Conservation (phyloP, 257 asterid genomes). For the Solanum chmielewskii region DNA sequence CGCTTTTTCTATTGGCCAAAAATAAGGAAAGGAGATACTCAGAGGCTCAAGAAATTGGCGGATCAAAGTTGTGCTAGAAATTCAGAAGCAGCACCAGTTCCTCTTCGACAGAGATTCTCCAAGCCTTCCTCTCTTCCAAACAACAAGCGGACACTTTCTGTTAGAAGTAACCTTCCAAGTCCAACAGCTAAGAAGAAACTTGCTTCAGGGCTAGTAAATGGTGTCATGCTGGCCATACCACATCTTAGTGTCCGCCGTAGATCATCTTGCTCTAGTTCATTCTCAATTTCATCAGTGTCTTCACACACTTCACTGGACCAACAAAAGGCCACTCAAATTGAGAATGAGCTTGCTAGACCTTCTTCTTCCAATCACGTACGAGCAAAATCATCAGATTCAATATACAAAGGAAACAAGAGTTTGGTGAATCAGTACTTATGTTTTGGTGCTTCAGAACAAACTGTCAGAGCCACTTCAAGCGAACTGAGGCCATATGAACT, state of each 20-base stretch:
- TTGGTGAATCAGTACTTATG: conserved; percentile 54
- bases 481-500: conserved; percentile 35
- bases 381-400: conserved; percentile 3
- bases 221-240: conserved; percentile 58
- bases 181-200: conserved; percentile 68
- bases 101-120: conserved; percentile 63
- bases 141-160: conserved; percentile 70
- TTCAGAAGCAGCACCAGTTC: conserved; percentile 37
- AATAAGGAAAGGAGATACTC: conserved; percentile 14
- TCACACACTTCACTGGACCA: conserved; percentile 49
- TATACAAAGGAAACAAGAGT: conserved; percentile 29
- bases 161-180: conserved; percentile 47
- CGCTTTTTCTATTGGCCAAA: conserved; percentile 68
- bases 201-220: conserved; percentile 59
- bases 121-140: conserved; percentile 36
- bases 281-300: conserved; percentile 53
- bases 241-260: conserved; percentile 21
- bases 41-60: conserved; percentile 18
- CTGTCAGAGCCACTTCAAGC: conserved; percentile 4
- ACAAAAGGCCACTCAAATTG: conserved; percentile 29
- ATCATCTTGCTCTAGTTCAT: conserved; percentile 73
- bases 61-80: conserved; percentile 7
- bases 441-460: conserved; percentile 40
- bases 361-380: conserved; percentile 16
- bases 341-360: conserved; percentile 28